Conservation (phyloP, 1,139 yeast species). For the Pichia cactophila region DNA sequence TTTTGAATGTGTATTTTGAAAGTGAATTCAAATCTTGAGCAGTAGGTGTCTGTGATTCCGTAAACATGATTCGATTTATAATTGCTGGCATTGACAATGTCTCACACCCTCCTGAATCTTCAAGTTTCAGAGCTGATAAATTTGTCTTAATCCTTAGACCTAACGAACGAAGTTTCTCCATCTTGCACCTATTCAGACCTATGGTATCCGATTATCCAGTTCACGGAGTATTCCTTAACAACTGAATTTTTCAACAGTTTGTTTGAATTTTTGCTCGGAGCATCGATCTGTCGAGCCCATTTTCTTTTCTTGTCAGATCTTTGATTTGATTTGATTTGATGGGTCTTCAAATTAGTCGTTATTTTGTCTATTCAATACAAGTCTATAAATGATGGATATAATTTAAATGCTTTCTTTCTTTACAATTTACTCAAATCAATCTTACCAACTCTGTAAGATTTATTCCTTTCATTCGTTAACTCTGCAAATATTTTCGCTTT, state of each 20-base stretch:
- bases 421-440: slow-evolving; percentile 2
- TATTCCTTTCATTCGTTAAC: not conserved
- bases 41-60: slow-evolving; percentile 1
- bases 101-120: not conserved
- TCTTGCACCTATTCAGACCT: not conserved
- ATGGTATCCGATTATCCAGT: too few species aligned
- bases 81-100: slow-evolving; percentile 1
- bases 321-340: too few species aligned
- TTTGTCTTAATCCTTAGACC: slow-evolving; percentile 3
- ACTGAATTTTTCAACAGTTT: too few species aligned
- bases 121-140: not conserved
- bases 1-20: slow-evolving; percentile 2
- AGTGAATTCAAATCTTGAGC: slow-evolving; percentile 3
- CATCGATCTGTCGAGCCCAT: too few species aligned
- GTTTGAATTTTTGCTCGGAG: too few species aligned
- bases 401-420: not conserved
- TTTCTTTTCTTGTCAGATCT: too few species aligned
- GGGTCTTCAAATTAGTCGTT: too few species aligned
- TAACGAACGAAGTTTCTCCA: slow-evolving; percentile 2
- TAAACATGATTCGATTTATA: not conserved
- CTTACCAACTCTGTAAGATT: slow-evolving; percentile 1
- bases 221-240: too few species aligned
- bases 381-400: not conserved
- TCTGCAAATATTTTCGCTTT: not conserved
- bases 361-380: not conserved